phyloP scores from a whole-genome alignment of 768 basidiomycete species.

The Pleurotus tuber-regium region DNA sequence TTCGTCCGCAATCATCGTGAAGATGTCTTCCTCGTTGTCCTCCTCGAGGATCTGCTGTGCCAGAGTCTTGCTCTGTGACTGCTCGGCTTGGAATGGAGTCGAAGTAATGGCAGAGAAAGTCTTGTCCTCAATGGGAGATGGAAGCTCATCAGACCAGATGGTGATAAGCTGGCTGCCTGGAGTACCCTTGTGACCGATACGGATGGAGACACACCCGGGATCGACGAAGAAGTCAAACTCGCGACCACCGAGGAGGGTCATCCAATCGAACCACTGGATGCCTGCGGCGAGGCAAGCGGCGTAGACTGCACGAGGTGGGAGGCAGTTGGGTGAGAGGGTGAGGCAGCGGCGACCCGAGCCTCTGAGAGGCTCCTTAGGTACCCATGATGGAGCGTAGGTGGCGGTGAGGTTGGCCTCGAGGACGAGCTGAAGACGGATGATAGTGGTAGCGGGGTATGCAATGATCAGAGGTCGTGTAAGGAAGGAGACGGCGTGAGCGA shows the following conservation, averaged over 20 bases:
- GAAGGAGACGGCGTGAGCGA: constrained; percentile 73
- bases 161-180: constrained; percentile 46
- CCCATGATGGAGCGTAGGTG: constrained; percentile 68
- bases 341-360: constrained; percentile 75
- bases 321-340: constrained; percentile 63
- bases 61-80: constrained; percentile 49
- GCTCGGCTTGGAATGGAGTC: constrained; percentile 16
- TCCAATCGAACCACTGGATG: constrained; percentile 84
- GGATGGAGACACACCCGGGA: constrained; percentile 74
- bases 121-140: constrained; percentile 23
- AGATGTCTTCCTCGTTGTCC: constrained; percentile 72
- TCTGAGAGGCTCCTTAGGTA: constrained; percentile 57
- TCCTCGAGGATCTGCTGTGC: constrained; percentile 73
- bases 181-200: constrained; percentile 42
- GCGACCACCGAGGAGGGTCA: constrained; percentile 58
- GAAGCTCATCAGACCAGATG: constrained; percentile 63
- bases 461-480: constrained; percentile 63
- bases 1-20: constrained; percentile 72
- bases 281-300: constrained; percentile 65
- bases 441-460: constrained; percentile 55
- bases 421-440: constrained; percentile 66
- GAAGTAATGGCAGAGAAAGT: constrained; percentile 6
- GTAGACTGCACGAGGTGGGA: constrained; percentile 72
- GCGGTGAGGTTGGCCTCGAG: constrained; percentile 75
- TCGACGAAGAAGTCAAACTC: constrained; percentile 83